Percentiles rank a stretch among this genome's conserved stretches.
Conservation (phyloP, 108 stramenopile genomes). For the Nannochloropsis gaditana region DNA sequence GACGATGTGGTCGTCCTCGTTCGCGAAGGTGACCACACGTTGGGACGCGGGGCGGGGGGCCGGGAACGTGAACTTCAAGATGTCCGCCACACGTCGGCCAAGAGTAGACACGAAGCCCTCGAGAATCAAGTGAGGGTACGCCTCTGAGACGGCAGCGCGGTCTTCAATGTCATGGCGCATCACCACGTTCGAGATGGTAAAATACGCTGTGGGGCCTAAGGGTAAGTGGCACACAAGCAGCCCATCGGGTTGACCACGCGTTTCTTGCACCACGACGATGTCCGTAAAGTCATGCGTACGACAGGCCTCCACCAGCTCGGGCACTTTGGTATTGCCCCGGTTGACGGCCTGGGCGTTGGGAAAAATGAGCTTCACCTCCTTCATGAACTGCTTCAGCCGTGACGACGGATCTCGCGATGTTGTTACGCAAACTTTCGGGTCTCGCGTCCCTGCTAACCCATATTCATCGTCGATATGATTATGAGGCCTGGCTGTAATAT, state of each 20-base stretch:
- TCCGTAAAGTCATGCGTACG: slow-evolving; percentile 87
- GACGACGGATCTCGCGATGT: slow-evolving; percentile 85
- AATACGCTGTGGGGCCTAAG: slow-evolving; percentile 93
- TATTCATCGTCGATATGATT: slow-evolving; percentile 90
- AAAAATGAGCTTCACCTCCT: slow-evolving; percentile 89
- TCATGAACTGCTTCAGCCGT: slow-evolving; percentile 93
- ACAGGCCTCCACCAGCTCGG: slow-evolving; percentile 82
- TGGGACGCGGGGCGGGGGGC: slow-evolving; percentile 75
- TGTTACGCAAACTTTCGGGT: slow-evolving; percentile 91
- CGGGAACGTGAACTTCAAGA: slow-evolving; percentile 91
- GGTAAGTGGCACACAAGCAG: slow-evolving; percentile 95
- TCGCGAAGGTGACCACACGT: slow-evolving; percentile 87
- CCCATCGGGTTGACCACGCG: slow-evolving; percentile 97
- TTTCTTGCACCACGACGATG: slow-evolving; percentile 88
- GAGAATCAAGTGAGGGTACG: slow-evolving; percentile 64
- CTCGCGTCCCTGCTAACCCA: slow-evolving; percentile 76
- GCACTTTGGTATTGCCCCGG: slow-evolving; percentile 84
- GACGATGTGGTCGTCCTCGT: slow-evolving; percentile 87
- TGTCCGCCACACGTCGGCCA: slow-evolving; percentile 80
- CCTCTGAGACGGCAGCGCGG: slow-evolving; percentile 84
- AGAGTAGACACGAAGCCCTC: slow-evolving; percentile 73
- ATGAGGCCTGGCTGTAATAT: slow-evolving; percentile 55
- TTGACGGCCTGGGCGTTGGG: slow-evolving; percentile 92
- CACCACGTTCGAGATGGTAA: slow-evolving; percentile 77
- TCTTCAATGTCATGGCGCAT: slow-evolving; percentile 91